phyloP scores from a whole-genome alignment of 2,329 filamentous ascomycete species.

The Scleromitrula shiraiana region DNA sequence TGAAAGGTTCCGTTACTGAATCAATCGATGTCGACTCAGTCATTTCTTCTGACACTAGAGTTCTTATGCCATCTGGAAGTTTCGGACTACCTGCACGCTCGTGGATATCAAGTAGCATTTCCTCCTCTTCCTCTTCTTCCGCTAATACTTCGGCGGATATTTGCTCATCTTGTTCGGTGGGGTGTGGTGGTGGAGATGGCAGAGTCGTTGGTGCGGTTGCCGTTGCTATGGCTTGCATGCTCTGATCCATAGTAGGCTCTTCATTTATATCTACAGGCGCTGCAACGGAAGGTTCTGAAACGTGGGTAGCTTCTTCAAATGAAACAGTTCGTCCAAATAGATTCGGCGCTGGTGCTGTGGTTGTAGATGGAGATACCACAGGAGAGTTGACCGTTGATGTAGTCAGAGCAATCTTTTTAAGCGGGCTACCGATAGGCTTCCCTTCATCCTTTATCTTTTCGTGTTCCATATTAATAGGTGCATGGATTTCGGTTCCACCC shows the following conservation, averaged over 20 bases:
- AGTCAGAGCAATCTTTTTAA: constrained; percentile 24
- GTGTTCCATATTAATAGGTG: constrained; percentile 11
- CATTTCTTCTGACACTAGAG: neutral
- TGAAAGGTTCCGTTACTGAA: no score
- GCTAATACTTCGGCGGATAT: constrained; percentile 10
- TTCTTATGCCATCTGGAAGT: constrained; percentile 14
- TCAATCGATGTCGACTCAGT: neutral
- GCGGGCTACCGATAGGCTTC: constrained; percentile 22
- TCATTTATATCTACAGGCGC: neutral
- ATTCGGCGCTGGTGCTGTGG: neutral
- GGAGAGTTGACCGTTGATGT: constrained; percentile 26
- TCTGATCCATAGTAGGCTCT: constrained; percentile 11
- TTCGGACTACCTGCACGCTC: constrained; percentile 17
- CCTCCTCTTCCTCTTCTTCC: constrained; percentile 23
- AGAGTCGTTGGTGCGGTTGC: constrained; percentile 12
- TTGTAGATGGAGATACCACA: constrained; percentile 12
- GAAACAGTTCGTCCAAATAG: no score
- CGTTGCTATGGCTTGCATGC: constrained; percentile 15
- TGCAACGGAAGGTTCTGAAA: neutral
- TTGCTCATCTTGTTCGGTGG: constrained; percentile 11
- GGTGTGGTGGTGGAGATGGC: constrained; percentile 17
- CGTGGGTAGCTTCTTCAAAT: neutral
- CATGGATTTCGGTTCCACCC: constrained; percentile 12
- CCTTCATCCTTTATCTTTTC: constrained; percentile 15
- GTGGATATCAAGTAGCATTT: constrained; percentile 23